Evolutionary conservation across 1,139 yeast species (phyloP), one percentile per base, ranked within the genome.

Genomic region (Pichia sp.): DNA sequence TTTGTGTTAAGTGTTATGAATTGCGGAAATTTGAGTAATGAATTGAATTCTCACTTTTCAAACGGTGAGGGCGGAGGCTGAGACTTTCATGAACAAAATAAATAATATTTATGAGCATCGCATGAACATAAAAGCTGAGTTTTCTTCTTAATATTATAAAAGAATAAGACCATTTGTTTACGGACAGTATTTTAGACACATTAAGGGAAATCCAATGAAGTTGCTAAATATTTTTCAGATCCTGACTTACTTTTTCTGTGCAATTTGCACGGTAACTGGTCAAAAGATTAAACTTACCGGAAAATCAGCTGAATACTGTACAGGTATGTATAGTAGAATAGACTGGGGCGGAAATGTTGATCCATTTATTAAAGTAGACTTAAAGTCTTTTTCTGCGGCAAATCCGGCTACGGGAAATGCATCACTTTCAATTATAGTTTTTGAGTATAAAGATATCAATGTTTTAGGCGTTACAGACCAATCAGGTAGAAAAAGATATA

Each of bases 291-390:
- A 53, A 27, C 69, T 84, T 51, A 73, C 75, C 42, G 64, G 73
- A 16, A 61, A 63, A 8, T 57, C 64, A 41, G 71, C 82, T 23
- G 94, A 86, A 59, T 78, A 78, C 28, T 92, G 98, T 64, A 75
- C 90, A 10, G 98, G 98, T 35, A 80, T 92, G 77, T 92, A 90
- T 65, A 76, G 92, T 44, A 83, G 82, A 56, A 73, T 78, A 41
- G 96, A 90, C 61, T 87, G 95, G 92, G 85, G 87, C 41, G 97
- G 97, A 36, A 71, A 76, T 33, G 63, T 66, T 11, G 76, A 73
- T 47, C 90, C 94, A 9, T 80, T 73, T 54, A 80, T 84, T 46
- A 64, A 61, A 45, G 59, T 64, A 23, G 63, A 65, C 37, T 55
- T 64, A 39, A 55, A 60, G 35, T 46, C 53, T 8, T 64, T 59